Conservation (phyloP, 2,329 filamentous ascomycete species). For the Xylariaceae sp. region DNA sequence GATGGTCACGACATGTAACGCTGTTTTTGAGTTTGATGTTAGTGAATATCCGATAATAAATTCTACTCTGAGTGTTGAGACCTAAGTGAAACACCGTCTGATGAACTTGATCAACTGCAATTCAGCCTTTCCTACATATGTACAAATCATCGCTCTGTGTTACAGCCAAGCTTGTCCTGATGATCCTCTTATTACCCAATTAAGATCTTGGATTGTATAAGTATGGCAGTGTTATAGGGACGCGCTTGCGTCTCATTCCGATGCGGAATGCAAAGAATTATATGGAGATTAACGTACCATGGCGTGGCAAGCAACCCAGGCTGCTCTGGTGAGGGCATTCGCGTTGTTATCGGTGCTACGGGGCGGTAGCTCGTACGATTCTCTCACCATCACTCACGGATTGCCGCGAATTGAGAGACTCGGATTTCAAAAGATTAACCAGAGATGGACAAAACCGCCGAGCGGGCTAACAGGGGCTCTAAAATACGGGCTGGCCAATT, state of each 20-base stretch:
- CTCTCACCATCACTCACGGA: slow-evolving; percentile 14
- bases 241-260: not conserved
- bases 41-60: slow-evolving; percentile 10
- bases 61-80: not conserved
- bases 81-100: not conserved
- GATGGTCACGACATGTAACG: slow-evolving; percentile 51
- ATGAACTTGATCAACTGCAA: not conserved
- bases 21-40: slow-evolving; percentile 32
- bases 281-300: slow-evolving; percentile 30
- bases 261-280: not conserved
- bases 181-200: too few species aligned
- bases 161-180: not conserved
- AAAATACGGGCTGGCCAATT: slow-evolving; percentile 20
- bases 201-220: too few species aligned
- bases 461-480: slow-evolving; percentile 21
- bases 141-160: not conserved
- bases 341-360: slow-evolving; percentile 23
- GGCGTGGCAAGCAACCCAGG: slow-evolving; percentile 38
- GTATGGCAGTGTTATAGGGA: too few species aligned
- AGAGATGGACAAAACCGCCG: slow-evolving; percentile 37
- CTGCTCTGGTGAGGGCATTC: slow-evolving; percentile 39
- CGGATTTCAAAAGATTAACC: slow-evolving; percentile 24
- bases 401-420: slow-evolving; percentile 14
- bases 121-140: not conserved
- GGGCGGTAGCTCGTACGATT: slow-evolving; percentile 9